Base-by-base conservation (phyloP, 2,329 filamentous ascomycete genomes). In the Torrubiellomyces zombiae region DNA sequence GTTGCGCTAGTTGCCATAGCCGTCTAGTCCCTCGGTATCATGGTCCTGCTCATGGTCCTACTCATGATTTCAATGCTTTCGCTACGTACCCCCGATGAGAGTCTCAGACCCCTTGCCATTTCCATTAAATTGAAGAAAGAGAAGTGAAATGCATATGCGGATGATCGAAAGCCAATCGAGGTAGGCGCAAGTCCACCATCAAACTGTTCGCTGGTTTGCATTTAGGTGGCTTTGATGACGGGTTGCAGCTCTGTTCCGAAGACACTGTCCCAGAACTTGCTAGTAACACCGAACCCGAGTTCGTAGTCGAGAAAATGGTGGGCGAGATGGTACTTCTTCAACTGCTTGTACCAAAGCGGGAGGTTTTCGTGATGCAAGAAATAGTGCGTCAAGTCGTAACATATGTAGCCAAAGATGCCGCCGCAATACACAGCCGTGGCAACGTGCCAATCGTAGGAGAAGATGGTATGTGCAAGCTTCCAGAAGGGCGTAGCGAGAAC, bases 241-340 rank as follows among this genome's bases (percentile, higher is more conserved):
- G 47, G 38, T 18, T 43, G 30, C 23, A 98, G 60, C 55, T 92
- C 76, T 2, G 89, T 98, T 37, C 83, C 82, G 46, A 98, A 98
- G 6, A 98, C 56, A 24, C 57, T 59, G 50, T 98, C 89, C 89
- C 89, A 98, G 62, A 98, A 93, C 37, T 75, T 73, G 60, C 78
- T 94, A 16, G 86, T 94, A 25, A 98, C 86, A 28, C 89, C 89
- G 40, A 95, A 98, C 26, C 89, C 89, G 37, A 93, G 86, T 53
- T 98, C 79, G 48, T 91, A 98, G 50, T 98, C 89, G 32, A 89
- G 81, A 53, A 94, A 98, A 56, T 98, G 89, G 49, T 98, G 89
- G 48, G 83, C 73, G 16, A 98, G 73, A 47, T 98, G 89, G 46
- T 94, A 92, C 55, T 93, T 95, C 72, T 98, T 98, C 41, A 95